phyloP scores from a whole-genome alignment of 495 filamentous ascomycete species.

The Lasiosphaeris hirsuta region DNA sequence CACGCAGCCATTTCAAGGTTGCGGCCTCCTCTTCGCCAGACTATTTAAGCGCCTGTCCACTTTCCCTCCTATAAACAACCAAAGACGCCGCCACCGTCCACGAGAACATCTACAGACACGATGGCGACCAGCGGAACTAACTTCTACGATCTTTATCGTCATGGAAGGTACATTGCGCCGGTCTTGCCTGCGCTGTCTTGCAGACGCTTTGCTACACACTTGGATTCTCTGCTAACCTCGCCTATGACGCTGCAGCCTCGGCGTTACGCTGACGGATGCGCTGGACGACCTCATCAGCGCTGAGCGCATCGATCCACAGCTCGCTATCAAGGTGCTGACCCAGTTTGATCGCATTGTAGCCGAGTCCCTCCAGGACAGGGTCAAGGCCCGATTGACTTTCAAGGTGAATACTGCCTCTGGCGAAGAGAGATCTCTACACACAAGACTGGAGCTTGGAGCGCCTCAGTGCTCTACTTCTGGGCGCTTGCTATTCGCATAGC shows the following conservation, averaged over 20 bases:
- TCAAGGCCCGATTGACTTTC: conserved; percentile 87
- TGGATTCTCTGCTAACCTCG: conserved; percentile 13
- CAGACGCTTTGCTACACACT: neutral
- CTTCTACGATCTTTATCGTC: conserved; percentile 96
- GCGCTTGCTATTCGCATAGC: neutral
- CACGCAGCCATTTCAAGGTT: conserved; percentile 5
- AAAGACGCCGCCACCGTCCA: conserved; percentile 10
- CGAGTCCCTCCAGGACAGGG: conserved; percentile 82
- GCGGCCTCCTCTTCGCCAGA: conserved; percentile 11
- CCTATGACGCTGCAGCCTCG: conserved; percentile 61
- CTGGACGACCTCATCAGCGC: conserved; percentile 94
- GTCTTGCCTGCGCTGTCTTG: conserved; percentile 5
- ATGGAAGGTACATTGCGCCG: conserved; percentile 72
- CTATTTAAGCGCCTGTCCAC: conserved; percentile 23
- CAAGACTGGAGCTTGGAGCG: neutral
- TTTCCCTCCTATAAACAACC: conserved; percentile 11
- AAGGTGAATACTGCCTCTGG: conserved; percentile 62
- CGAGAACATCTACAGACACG: conserved; percentile 13
- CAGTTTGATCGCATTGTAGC: conserved; percentile 90
- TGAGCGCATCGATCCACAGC: conserved; percentile 90
- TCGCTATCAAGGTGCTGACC: conserved; percentile 94
- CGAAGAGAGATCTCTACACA: neutral
- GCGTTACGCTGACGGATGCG: conserved; percentile 86
- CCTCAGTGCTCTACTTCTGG: neutral
- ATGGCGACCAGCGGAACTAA: conserved; percentile 39